Base-by-base conservation (phyloP, 2,329 filamentous ascomycete genomes). In the Paecilomyces fulvus region DNA sequence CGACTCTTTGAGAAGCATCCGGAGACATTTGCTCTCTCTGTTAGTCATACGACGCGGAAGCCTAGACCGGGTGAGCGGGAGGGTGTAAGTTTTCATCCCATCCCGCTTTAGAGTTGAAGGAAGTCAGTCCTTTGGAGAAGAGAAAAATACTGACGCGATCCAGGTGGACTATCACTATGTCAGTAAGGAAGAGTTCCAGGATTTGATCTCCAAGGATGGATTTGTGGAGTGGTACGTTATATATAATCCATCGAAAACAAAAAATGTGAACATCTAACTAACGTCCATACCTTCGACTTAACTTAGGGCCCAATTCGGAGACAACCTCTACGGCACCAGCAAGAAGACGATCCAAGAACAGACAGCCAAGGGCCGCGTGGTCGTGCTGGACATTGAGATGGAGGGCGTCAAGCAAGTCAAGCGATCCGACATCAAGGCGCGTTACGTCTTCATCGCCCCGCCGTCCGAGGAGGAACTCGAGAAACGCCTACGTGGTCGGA, bases 391-490 rank as follows among this genome's bases (percentile, higher is more conserved):
- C 72, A 97, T 96, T 69, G 92, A 96, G 80, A 96, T 96, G 90
- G 91, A 96, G 82, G 92, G 92, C 59, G 91, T 96, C 57, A 96
- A 96, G 78, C 92, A 96, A 75, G 89, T 96, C 67, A 90, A 91
- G 73, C 81, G 82, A 60, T 88, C 87, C 52, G 80, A 80, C 63
- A 82, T 92, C 60, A 81, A 85, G 56, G 89, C 90, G 7, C 84
- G 89, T 55, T 96, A 90, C 75, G 75, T 95, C 62, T 96, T 96
- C 74, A 82, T 96, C 59, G 83, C 88, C 33, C 92, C 92, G 11
- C 92, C 92, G 0, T 87, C 83, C 3, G 75, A 88, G 62, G 84
- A 88, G 65, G 80, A 84, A 52, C 79, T 96, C 37, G 91, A 95
- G 77, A 71, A 81, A 66, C 81, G 90, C 46, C 78, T 95, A 54